Evolutionary conservation across 2,329 filamentous ascomycete species (phyloP).

Genomic region (Apiospora marii): DNA sequence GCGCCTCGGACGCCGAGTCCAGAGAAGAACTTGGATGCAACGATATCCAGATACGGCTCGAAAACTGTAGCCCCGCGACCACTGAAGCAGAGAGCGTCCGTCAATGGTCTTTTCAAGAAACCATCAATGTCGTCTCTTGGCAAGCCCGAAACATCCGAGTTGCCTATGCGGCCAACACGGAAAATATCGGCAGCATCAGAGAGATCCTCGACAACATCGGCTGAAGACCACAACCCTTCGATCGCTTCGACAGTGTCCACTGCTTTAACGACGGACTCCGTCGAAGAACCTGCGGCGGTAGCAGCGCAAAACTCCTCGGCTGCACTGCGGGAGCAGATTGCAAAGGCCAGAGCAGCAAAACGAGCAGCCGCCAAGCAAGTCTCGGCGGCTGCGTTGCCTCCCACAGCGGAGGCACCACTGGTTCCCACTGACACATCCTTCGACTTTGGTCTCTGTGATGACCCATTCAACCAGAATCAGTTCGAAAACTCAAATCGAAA

Average conservation of each 20-base stretch:
- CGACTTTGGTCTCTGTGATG: conserved; percentile 65
- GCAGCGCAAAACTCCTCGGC: conserved; percentile 72
- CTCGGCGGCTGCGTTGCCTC: conserved; percentile 33
- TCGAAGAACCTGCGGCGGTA: conserved; percentile 40
- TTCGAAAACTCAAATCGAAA: conserved; percentile 68
- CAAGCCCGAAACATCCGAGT: conserved; percentile 37
- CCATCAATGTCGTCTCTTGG: conserved; percentile 56
- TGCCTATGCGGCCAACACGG: conserved; percentile 42
- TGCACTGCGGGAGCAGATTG: conserved; percentile 87
- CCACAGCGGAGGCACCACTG: conserved; percentile 43
- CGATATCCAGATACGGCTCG: conserved; percentile 50
- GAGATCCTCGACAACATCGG: conserved; percentile 48
- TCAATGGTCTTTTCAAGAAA: conserved; percentile 63
- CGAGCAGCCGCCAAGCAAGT: conserved; percentile 57
- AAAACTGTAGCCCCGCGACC: conserved; percentile 57
- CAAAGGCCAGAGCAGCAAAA: conserved; percentile 86
- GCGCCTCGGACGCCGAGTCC: conserved; percentile 48
- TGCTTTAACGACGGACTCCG: conserved; percentile 45
- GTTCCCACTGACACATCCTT: conserved; percentile 59
- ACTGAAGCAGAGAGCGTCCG: conserved; percentile 59
- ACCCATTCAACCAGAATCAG: conserved; percentile 75
- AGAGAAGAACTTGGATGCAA: conserved; percentile 43
- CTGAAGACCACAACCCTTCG: conserved; percentile 45
- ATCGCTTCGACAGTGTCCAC: conserved; percentile 49
- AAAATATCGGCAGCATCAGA: conserved; percentile 49